Conservation (phyloP, 306 rosid genomes). For the Dryas alaskensis region DNA sequence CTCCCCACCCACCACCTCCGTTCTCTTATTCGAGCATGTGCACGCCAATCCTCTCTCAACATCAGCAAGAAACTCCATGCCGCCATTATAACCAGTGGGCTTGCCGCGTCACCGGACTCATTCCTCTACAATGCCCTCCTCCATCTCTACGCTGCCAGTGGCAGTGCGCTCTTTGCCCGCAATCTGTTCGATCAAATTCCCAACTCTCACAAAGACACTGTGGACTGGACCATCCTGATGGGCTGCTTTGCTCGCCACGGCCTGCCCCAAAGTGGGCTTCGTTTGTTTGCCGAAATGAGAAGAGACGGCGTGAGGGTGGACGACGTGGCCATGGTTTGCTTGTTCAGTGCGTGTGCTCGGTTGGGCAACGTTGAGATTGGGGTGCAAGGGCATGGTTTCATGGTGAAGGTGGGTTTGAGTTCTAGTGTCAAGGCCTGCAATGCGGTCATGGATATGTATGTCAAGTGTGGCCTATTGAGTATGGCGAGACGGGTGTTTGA, state of each 20-base stretch:
- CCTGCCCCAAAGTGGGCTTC: slow-evolving; percentile 33
- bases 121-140: slow-evolving; percentile 64
- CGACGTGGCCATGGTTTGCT: slow-evolving; percentile 46
- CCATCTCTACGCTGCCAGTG: slow-evolving; percentile 38
- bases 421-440: slow-evolving; percentile 47
- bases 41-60: slow-evolving; percentile 47
- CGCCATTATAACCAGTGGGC: slow-evolving; percentile 40
- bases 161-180: slow-evolving; percentile 24
- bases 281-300: slow-evolving; percentile 47
- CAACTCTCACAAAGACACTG: slow-evolving; percentile 51
- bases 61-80: slow-evolving; percentile 69
- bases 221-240: slow-evolving; percentile 66
- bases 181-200: slow-evolving; percentile 62
- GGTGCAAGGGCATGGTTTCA: slow-evolving; percentile 41
- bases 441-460: slow-evolving; percentile 66
- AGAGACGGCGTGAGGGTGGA: slow-evolving; percentile 36
- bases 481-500: slow-evolving; percentile 54
- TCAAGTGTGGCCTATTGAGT: slow-evolving; percentile 49
- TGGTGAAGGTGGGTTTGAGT: slow-evolving; percentile 44
- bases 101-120: slow-evolving; percentile 37
- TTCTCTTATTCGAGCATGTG: slow-evolving; percentile 49
- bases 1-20: slow-evolving; percentile 42
- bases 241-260: slow-evolving; percentile 40
- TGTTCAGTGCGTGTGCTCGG: slow-evolving; percentile 45
- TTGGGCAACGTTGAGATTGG: slow-evolving; percentile 39